These are phyloP conservation scores for Exophiala viscosa DNA, from an alignment of 2,329 filamentous ascomycete genomes.

Conservation along the genomic window DNA sequence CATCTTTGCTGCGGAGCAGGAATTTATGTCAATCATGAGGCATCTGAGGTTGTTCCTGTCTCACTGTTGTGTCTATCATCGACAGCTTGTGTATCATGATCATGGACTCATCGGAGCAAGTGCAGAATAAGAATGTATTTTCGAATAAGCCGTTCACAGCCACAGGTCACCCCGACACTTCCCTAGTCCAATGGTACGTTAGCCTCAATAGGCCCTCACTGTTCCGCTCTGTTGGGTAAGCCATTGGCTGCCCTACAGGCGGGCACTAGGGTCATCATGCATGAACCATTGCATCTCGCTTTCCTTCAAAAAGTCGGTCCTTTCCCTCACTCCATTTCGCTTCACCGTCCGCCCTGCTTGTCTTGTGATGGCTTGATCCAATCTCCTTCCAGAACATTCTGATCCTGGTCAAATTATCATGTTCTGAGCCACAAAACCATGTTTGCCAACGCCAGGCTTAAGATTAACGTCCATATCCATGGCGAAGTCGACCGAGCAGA, in stretches of 20 bases:
- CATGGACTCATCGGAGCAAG: too few species aligned
- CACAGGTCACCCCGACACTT: too few species aligned
- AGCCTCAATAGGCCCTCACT: not conserved
- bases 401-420: conserved; percentile 2
- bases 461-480: conserved; percentile 2
- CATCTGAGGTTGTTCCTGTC: too few species aligned
- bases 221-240: not conserved
- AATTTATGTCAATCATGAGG: too few species aligned
- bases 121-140: not conserved
- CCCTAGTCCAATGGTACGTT: too few species aligned
- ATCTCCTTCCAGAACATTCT: not conserved
- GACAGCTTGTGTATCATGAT: too few species aligned
- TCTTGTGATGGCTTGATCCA: not conserved
- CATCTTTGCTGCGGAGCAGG: not conserved
- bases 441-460: conserved; percentile 6
- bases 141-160: not conserved
- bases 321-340: conserved; percentile 14
- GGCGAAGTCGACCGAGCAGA: conserved; percentile 1
- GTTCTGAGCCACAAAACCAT: conserved; percentile 2
- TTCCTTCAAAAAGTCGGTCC: not conserved
- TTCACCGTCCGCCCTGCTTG: conserved; percentile 2
- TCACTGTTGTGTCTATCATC: too few species aligned
- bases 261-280: conserved; percentile 9
- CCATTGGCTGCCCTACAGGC: conserved; percentile 19
- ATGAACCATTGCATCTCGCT: conserved; percentile 15